phyloP scores from a whole-genome alignment of 2,329 filamentous ascomycete species.

The Monosporascus sp. region DNA sequence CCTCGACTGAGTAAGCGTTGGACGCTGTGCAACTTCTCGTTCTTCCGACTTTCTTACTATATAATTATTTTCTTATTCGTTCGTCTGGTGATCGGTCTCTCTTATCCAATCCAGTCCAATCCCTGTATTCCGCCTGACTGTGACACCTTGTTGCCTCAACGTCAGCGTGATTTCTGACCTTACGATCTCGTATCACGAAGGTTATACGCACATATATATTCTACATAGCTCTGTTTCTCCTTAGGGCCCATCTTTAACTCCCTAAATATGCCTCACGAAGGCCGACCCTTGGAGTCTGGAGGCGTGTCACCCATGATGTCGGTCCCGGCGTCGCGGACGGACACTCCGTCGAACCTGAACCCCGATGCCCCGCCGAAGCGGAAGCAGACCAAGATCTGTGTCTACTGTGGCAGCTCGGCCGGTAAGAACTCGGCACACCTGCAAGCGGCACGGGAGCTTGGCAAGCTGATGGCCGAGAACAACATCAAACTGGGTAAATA shows the following conservation, averaged over 20 bases:
- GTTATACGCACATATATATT: too few species aligned
- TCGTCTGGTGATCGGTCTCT: too few species aligned
- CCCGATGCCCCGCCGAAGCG: constrained; percentile 30
- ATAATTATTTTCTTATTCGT: too few species aligned
- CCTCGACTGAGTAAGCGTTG: too few species aligned
- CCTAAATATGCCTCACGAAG: neutral
- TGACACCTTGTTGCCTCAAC: too few species aligned
- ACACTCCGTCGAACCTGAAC: constrained; percentile 25
- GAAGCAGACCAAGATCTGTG: constrained; percentile 66
- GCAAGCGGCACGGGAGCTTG: constrained; percentile 72
- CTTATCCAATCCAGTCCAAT: too few species aligned
- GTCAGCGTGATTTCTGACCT: too few species aligned
- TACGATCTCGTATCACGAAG: too few species aligned
- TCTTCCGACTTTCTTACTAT: too few species aligned
- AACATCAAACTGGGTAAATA: constrained; percentile 67
- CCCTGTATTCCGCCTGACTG: too few species aligned
- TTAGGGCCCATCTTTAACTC: neutral
- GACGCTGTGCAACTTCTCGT: too few species aligned
- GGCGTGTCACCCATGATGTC: constrained; percentile 32
- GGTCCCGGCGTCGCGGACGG: constrained; percentile 23
- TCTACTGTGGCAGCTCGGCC: constrained; percentile 83
- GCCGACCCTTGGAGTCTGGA: constrained; percentile 34
- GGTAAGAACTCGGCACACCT: constrained; percentile 72
- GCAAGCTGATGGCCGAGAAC: constrained; percentile 65
- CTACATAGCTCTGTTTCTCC: neutral